phyloP scores from a whole-genome alignment of 1,139 yeast species.

The Eremothecium gossypii region DNA sequence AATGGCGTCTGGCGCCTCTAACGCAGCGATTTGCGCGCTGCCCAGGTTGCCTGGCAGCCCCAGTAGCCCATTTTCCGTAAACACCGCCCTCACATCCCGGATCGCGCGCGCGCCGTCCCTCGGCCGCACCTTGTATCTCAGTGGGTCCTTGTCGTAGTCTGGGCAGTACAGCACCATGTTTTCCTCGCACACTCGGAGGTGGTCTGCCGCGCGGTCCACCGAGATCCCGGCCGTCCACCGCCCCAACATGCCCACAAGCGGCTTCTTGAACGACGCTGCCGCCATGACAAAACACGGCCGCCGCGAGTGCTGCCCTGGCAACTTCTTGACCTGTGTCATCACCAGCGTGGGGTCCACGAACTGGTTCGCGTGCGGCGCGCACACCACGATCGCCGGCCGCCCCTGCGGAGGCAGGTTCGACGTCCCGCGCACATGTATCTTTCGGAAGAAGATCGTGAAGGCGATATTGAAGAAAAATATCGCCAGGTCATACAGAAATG shows the following conservation, averaged over 20 bases:
- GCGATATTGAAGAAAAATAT: slow-evolving; percentile 17
- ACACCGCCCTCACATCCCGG: slow-evolving; percentile 32
- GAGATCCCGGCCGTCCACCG: slow-evolving; percentile 56
- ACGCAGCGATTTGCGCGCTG: slow-evolving; percentile 44
- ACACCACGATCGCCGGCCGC: slow-evolving; percentile 65
- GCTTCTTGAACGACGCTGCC: slow-evolving; percentile 47
- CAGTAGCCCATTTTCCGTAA: slow-evolving; percentile 44
- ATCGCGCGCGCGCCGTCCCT: slow-evolving; percentile 7
- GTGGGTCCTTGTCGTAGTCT: slow-evolving; percentile 32
- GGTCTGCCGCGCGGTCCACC: slow-evolving; percentile 66
- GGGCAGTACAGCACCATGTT: slow-evolving; percentile 40
- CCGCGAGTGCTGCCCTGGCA: slow-evolving; percentile 27
- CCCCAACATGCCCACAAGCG: slow-evolving; percentile 49
- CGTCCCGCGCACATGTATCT: slow-evolving; percentile 60
- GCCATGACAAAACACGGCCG: slow-evolving; percentile 56
- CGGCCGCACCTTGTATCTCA: slow-evolving; percentile 20
- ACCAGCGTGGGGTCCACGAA: slow-evolving; percentile 64
- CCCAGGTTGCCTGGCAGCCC: slow-evolving; percentile 57
- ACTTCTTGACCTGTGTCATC: slow-evolving; percentile 41
- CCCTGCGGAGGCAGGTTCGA: slow-evolving; percentile 48
- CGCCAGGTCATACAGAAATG: slow-evolving; percentile 22
- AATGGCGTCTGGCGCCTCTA: slow-evolving; percentile 46
- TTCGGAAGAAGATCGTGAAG: slow-evolving; percentile 47
- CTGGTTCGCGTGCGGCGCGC: slow-evolving; percentile 79
- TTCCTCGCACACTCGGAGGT: slow-evolving; percentile 35